Base-by-base conservation (phyloP, 1,139 yeast genomes). In the Suhomyces atakaporum region DNA sequence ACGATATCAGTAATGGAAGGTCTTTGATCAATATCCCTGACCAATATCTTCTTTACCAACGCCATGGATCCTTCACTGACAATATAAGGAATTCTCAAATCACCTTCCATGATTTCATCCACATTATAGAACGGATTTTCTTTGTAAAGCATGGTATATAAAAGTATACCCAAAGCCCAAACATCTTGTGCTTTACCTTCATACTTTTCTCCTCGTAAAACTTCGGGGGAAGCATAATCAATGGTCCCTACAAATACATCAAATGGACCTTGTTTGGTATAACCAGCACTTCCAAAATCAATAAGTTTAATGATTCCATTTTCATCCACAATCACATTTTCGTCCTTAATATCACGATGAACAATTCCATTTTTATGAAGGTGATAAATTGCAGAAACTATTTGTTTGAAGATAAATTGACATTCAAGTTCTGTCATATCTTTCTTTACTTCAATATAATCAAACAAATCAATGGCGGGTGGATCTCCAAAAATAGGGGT, bases 181-280 rank as follows among this genome's bases (percentile, higher is more conserved):
- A 90, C 81, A 60, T 92, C 98, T 59, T 92, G 98, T 0, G 96
- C 92, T 56, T 79, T 83, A 14, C 98, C 98, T 39, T 80, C 87
- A 54, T 92, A 92, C 20, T 89, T 84, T 42, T 81, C 82, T 7
- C 97, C 98, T 35, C 82, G 75, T 23, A 92, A 69, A 0, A 92
- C 96, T 60, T 92, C 98, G 0, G 98, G 97, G 0, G 97, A 94
- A 0, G 97, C 97, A 59, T 90, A 92, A 59, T 92, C 97, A 27
- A 92, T 81, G 0, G 98, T 92, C 2, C 98, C 98, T 2, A 92
- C 97, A 63, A 92, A 92, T 8, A 90, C 96, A 51, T 90, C 96
- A 63, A 90, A 92, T 3, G 97, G 97, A 0, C 97, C 97, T 61
- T 83, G 90, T 46, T 77, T 79, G 15, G 81, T 77, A 59, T 88